A percentile compares a stretch with the other conserved stretches of the same genome.
Conservation (phyloP, 768 basidiomycete species). For the Tylopilus balloui region DNA sequence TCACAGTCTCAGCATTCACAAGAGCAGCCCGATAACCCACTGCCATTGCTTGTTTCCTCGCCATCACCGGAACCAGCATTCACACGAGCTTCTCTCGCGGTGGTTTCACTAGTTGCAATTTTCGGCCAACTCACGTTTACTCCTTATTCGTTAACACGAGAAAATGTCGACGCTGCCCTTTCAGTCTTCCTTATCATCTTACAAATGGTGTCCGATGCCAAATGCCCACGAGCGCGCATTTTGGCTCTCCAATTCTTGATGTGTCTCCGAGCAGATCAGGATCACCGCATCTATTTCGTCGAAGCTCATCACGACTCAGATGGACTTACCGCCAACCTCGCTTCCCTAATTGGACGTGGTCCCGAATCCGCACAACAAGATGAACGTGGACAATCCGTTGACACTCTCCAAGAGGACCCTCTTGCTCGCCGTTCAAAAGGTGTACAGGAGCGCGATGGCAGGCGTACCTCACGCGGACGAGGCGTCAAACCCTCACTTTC, state of each 20-base stretch:
- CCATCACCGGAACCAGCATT: slow-evolving; percentile 27
- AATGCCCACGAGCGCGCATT: slow-evolving; percentile 59
- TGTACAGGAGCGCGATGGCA: slow-evolving; percentile 49
- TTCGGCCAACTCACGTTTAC: slow-evolving; percentile 73
- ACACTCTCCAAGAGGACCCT: slow-evolving; percentile 28
- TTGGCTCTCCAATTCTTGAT: slow-evolving; percentile 81
- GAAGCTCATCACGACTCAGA: slow-evolving; percentile 50
- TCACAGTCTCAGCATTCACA: slow-evolving; percentile 52
- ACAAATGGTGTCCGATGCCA: slow-evolving; percentile 41
- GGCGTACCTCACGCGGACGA: slow-evolving; percentile 50
- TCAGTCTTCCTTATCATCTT: slow-evolving; percentile 51
- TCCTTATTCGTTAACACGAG: slow-evolving; percentile 45
- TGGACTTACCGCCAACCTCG: slow-evolving; percentile 54
- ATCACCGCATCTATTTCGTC: slow-evolving; percentile 78
- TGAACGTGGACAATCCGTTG: slow-evolving; percentile 23
- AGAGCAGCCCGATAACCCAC: slow-evolving; percentile 33
- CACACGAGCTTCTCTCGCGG: slow-evolving; percentile 54
- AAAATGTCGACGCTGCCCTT: slow-evolving; percentile 50
- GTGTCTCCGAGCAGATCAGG: slow-evolving; percentile 83
- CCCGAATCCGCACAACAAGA: slow-evolving; percentile 26
- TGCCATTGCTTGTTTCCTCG: slow-evolving; percentile 27
- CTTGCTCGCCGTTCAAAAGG: slow-evolving; percentile 42
- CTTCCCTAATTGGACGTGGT: slow-evolving; percentile 58
- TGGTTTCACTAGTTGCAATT: slow-evolving; percentile 56
- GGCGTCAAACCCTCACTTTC: slow-evolving; percentile 42